A percentile compares a stretch with the other conserved stretches of the same genome.
These are phyloP conservation scores for Clitoria ternatea DNA, from an alignment of 306 rosid genomes.

Conservation along the genomic window DNA sequence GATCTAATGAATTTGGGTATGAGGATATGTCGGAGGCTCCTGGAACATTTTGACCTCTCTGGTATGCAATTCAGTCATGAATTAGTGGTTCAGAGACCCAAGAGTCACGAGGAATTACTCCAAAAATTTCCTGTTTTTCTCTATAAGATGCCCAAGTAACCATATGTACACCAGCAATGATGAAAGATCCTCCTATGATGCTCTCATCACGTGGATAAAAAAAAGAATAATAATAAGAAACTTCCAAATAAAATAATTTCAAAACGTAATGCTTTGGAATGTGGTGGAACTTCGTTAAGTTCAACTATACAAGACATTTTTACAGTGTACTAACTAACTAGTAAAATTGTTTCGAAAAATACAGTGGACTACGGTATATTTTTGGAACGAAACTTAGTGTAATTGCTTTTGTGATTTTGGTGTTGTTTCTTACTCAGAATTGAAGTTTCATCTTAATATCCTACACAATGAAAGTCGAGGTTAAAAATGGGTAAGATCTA, in stretches of 20 bases:
- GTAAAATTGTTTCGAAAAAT: background rate
- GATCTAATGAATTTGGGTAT: conserved; percentile 45
- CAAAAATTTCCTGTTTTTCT: conserved; percentile 46
- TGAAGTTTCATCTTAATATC: too few species aligned
- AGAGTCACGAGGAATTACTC: conserved; percentile 28
- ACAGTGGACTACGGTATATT: background rate
- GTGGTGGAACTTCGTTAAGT: background rate
- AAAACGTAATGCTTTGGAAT: conserved; percentile 5
- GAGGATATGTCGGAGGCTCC: conserved; percentile 18
- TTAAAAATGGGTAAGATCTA: too few species aligned
- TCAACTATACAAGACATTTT: background rate
- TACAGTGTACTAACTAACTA: background rate
- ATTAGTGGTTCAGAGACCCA: conserved; percentile 58
- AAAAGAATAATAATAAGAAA: conserved; percentile 27
- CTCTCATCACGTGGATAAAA: conserved; percentile 41
- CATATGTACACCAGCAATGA: conserved; percentile 66
- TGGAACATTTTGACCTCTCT: background rate
- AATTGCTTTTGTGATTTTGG: too few species aligned
- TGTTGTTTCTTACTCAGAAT: too few species aligned
- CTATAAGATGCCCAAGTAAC: conserved; percentile 82
- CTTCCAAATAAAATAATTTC: background rate
- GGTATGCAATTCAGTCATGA: conserved; percentile 34
- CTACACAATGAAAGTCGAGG: too few species aligned
- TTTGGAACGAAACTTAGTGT: too few species aligned
- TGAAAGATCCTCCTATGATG: conserved; percentile 74